These are phyloP conservation scores for Arthrobotrys sinensis DNA, from an alignment of 2,329 filamentous ascomycete species.

Conservation along the genomic window DNA sequence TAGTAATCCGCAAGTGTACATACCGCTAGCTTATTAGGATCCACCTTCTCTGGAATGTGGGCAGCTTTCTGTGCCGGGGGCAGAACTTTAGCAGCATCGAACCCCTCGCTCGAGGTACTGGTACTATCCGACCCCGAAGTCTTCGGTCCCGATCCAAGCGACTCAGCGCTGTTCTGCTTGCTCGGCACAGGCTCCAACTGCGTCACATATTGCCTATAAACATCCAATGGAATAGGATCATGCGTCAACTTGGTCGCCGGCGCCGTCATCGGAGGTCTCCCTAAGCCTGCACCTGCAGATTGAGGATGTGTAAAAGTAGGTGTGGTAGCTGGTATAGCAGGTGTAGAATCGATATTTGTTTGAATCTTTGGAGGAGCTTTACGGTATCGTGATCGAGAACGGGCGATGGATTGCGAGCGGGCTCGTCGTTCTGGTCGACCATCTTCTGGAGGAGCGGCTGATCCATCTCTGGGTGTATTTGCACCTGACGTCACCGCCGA, in stretches of 20 bases:
- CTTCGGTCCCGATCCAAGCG: slow-evolving; percentile 49
- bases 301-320: slow-evolving; percentile 37
- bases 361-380: slow-evolving; percentile 56
- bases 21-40: slow-evolving; percentile 29
- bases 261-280: slow-evolving; percentile 18
- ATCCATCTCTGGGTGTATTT: slow-evolving; percentile 40
- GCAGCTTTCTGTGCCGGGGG: slow-evolving; percentile 1
- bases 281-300: slow-evolving; percentile 26
- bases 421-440: slow-evolving; percentile 24
- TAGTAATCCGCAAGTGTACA: neutral
- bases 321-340: slow-evolving; percentile 39
- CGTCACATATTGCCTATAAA: slow-evolving; percentile 44
- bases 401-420: slow-evolving; percentile 51
- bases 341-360: slow-evolving; percentile 30
- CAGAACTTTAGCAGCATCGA: slow-evolving; percentile 30
- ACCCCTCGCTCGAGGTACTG: slow-evolving; percentile 48
- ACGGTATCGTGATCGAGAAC: slow-evolving; percentile 52
- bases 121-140: slow-evolving; percentile 54
- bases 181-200: slow-evolving; percentile 28
- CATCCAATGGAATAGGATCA: slow-evolving; percentile 49
- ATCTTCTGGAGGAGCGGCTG: slow-evolving; percentile 12
- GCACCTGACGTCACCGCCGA: slow-evolving; percentile 38
- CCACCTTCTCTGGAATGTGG: slow-evolving; percentile 12
- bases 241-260: slow-evolving; percentile 48
- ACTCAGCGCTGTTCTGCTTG: slow-evolving; percentile 36